Base-by-base conservation (phyloP, 352 stramenopile species). In the Pythium phragmitis region DNA sequence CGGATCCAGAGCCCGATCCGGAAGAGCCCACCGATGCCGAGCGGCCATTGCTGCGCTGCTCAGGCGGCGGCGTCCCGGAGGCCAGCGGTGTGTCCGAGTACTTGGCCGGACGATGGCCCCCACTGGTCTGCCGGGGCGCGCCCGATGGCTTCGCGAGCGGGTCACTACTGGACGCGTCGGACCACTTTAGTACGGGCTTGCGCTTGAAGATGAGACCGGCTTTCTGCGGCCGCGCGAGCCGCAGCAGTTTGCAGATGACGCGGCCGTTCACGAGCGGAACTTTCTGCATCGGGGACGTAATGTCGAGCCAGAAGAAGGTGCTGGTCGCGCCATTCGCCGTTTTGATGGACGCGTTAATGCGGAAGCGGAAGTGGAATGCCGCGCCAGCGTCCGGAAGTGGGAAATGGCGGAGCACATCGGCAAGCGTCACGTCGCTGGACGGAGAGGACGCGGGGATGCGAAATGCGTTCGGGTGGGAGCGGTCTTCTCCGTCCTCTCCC, bases 341-440 rank as follows among this genome's bases (percentile, higher is more conserved):
- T 48, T 83, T 84, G 49, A 67, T 60, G 8, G 60, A 68, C 45
- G 57, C 48, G 63, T 93, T 94, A 37, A 94, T 71, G n/a, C 84
- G 86, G 63, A 94, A 94, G 56, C 86, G 86, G 67, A 93, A 94
- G 76, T 94, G 86, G 70, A 94, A 94, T 33, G 54, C 16, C 41
- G 39, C 50, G 13, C 60, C 57, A 16, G 73, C 61, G 55, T 80
- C 67, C 36, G 60, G 57, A 56, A 94, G 70, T 12, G 85, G 85
- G 54, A 92, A 91, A 60, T 85, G 73, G 30, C 71, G 70, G 30
- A 88, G 60, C 49, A 94, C 75, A 63, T 94, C 83, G 2, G 64
- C 77, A 23, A 94, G 82, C 53, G 83, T 94, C 43, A 92, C 73
- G 55, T 89, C 82, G 17, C 67, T 45, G 19, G 65, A 59, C 43